Base-by-base conservation (phyloP, 2,329 filamentous ascomycete species). In the Geosmithia flava region DNA sequence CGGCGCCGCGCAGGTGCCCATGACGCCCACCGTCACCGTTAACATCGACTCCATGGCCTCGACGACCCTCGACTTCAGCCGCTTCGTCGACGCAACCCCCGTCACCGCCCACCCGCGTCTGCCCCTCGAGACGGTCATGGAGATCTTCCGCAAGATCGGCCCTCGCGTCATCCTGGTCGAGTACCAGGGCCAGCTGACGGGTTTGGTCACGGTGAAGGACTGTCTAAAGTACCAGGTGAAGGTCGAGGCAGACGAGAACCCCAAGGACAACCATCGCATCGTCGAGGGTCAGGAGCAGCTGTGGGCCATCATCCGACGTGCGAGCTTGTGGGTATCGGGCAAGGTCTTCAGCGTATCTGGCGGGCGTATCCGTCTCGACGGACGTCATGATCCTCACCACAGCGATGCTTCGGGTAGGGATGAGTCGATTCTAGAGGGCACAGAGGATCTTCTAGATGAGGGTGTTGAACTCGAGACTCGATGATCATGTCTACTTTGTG, bases 141-240 rank as follows among this genome's bases (percentile, higher is more conserved):
- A 98, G 60, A 74, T 98, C 11, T 98, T 98, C 72, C 91, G 91
- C 63, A 98, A 97, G 69, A 94, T 98, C 62, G 93, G 93, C 0
- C 93, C 91, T 0, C 80, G 93, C 1, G 89, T 96, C 6, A 91
- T 98, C 46, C 74, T 98, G 3, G 84, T 96, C 40, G 93, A 98
- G 63, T 85, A 95, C 60, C 85, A 87, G 50, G 93, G 93, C 15
- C 79, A 80, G 46, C 74, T 98, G 2, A 79, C 78, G 0, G 93
- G 93, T 0, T 74, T 98, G 0, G 87, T 98, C 1, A 98, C 93
- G 0, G 86, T 96, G 52, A 98, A 98, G 64, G 93, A 98, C 62
- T 97, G 93, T 56, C 70, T 98, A 49, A 95, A 93, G 62, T 97
- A 95, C 59, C 91, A 98, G 64, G 95, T 97, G 76, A 94, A 93